These are phyloP conservation scores for Solanum tacnaense DNA, from an alignment of 257 asterid species.

Conservation along the genomic window DNA sequence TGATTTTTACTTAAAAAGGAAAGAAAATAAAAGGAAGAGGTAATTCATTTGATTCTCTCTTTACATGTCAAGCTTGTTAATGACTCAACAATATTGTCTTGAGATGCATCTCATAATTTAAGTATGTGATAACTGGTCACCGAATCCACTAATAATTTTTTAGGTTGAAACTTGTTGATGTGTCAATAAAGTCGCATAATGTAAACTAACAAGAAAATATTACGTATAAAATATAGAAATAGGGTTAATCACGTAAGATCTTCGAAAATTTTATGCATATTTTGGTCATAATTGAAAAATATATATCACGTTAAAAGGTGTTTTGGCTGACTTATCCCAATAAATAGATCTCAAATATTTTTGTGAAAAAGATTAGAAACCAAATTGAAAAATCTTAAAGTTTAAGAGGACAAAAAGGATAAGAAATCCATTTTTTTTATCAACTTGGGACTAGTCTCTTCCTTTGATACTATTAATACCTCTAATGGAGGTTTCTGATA, in stretches of 20 bases:
- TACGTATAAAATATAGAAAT: too few species aligned
- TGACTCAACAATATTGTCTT: neutral
- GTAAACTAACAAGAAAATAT: too few species aligned
- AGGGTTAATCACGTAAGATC: neutral
- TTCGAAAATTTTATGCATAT: neutral
- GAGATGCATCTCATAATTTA: neutral
- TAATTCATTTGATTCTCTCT: neutral
- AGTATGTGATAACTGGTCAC: neutral
- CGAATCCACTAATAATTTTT: neutral
- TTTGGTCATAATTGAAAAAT: neutral
- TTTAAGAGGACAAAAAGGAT: neutral
- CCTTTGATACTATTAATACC: neutral
- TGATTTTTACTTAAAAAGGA: neutral
- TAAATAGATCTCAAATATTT: too few species aligned
- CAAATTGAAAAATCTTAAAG: neutral
- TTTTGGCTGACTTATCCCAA: neutral
- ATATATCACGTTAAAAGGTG: neutral
- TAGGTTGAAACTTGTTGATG: neutral
- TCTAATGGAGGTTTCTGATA: too few species aligned
- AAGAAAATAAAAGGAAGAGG: neutral
- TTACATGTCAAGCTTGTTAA: neutral
- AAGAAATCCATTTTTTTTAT: too few species aligned
- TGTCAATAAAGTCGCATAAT: neutral
- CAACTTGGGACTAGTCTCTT: neutral
- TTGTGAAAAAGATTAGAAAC: neutral